Evolutionary conservation across 176 grass and related monocot genomes (phyloP), one percentile per base, ranked within the genome.

Genomic region (Triticum turgidum): DNA sequence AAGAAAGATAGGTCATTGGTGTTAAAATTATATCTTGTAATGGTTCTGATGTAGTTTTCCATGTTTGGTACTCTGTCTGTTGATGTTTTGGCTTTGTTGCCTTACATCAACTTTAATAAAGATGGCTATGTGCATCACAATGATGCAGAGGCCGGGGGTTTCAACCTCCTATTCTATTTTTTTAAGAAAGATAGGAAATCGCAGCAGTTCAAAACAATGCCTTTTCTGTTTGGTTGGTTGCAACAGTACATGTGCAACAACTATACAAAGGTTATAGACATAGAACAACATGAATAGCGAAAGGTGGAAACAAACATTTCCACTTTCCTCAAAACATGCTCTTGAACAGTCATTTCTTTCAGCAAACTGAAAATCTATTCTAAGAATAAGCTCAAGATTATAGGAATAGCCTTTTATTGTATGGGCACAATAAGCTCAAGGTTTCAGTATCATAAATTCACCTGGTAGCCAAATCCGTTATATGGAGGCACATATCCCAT

Each of bases 401-500:
- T 79, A 37, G 6, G 29, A 52, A 38, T 73, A 70, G 12, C 63
- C 27, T 49, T 51, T 72, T 75, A 29, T 17, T 79, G 22, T 45
- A 65, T 65, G 20, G 39, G 35, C 8, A 44, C 76, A 76, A 76
- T 37, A 83, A 91, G 15, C 59, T 80, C 13, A 41, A 87, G 11
- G 22, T 59, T 33, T 83, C 32, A 47, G 83, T 21, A 83, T 37
- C 39, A 68, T 30, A 78, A 79, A 54, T 65, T 88, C 45, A 99
- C 97, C 94, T 99, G 97, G 90, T 97, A 99, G 64, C 97, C 88
- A 85, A 86, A 99, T 82, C 97, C 97, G 71, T 99, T 99, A 88
- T 99, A 99, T 21, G 82, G 87, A 56, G 97, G 97, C 65, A 94
- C 84, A 64, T 96, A 99, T 59, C 97, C 94, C 85, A 99, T 88